Evolutionary conservation across 768 basidiomycete species (phyloP).

Genomic region (Suillus alpinus): DNA sequence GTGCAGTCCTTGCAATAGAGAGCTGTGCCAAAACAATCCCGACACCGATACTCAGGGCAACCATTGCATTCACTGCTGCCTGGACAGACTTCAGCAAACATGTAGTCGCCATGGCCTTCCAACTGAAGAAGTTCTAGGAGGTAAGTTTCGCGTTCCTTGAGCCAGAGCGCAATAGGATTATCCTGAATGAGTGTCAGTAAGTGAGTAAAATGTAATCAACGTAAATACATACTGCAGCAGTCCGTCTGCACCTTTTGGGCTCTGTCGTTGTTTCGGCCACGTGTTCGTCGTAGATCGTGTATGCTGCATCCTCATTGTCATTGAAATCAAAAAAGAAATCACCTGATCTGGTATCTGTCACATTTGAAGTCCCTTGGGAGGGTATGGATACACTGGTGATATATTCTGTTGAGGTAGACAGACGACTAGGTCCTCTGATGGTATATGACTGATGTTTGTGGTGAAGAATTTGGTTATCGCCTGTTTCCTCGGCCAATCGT

Average conservation of each 20-base stretch:
- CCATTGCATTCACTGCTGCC: too few relatives aligned
- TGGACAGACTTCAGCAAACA: slow-evolving; percentile 2
- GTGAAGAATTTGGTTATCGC: background rate
- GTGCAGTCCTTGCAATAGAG: too few relatives aligned
- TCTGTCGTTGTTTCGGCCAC: background rate
- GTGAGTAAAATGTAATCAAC: background rate
- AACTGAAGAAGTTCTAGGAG: slow-evolving; percentile 6
- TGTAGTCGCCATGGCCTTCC: slow-evolving; percentile 7
- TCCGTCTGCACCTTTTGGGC: background rate
- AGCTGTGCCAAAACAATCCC: too few relatives aligned
- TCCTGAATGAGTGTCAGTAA: background rate
- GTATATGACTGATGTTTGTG: background rate
- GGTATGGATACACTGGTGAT: background rate
- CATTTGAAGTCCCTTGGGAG: background rate
- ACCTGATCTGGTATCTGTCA: background rate
- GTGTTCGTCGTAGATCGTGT: background rate
- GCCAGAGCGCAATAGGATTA: slow-evolving; percentile 1
- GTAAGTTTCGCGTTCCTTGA: background rate
- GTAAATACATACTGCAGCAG: background rate
- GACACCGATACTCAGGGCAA: too few relatives aligned
- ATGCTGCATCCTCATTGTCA: background rate
- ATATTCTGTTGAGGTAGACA: background rate
- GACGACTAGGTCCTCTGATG: background rate
- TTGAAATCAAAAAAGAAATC: background rate
- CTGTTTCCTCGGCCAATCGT: background rate